A percentile compares a stretch with the other conserved stretches of the same genome.
Evolutionary conservation across 2,329 filamentous ascomycete genomes (phyloP).

Genomic region (Fusarium virguliforme): DNA sequence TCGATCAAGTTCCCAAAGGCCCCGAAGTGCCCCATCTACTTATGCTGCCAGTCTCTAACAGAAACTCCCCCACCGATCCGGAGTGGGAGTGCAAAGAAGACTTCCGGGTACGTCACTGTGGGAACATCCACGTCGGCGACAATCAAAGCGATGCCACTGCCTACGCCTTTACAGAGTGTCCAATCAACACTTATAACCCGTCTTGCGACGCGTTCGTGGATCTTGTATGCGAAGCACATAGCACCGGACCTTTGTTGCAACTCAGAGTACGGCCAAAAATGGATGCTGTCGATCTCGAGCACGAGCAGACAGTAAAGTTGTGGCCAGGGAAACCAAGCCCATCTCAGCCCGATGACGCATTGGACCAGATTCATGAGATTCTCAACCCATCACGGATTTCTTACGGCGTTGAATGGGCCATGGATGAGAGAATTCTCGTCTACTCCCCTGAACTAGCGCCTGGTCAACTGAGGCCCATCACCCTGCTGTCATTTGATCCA

Average conservation of each 20-base stretch:
- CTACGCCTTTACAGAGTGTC: slow-evolving; percentile 69
- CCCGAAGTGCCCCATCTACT: slow-evolving; percentile 7
- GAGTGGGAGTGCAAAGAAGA: slow-evolving; percentile 57
- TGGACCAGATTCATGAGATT: no score
- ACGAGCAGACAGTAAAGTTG: neutral
- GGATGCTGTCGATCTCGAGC: neutral
- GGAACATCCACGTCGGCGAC: slow-evolving; percentile 64
- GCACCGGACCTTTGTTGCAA: slow-evolving; percentile 59
- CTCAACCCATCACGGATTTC: no score
- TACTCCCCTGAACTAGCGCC: no score
- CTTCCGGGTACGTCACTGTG: slow-evolving; percentile 24
- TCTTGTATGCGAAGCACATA: slow-evolving; percentile 60
- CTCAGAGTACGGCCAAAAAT: slow-evolving; percentile 56
- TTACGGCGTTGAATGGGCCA: no score
- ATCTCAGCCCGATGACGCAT: no score
- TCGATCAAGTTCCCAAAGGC: slow-evolving; percentile 48
- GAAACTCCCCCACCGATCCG: neutral
- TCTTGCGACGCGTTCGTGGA: slow-evolving; percentile 72
- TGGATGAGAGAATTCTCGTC: no score
- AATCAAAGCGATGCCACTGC: slow-evolving; percentile 59
- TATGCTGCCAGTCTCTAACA: slow-evolving; percentile 17
- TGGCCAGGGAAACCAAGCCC: no score
- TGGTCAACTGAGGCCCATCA: no score
- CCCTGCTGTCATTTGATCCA: no score
- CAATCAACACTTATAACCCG: slow-evolving; percentile 69